Evolutionary conservation across 2,329 filamentous ascomycete genomes (phyloP).

Genomic region (Cryphonectria carpinicola): DNA sequence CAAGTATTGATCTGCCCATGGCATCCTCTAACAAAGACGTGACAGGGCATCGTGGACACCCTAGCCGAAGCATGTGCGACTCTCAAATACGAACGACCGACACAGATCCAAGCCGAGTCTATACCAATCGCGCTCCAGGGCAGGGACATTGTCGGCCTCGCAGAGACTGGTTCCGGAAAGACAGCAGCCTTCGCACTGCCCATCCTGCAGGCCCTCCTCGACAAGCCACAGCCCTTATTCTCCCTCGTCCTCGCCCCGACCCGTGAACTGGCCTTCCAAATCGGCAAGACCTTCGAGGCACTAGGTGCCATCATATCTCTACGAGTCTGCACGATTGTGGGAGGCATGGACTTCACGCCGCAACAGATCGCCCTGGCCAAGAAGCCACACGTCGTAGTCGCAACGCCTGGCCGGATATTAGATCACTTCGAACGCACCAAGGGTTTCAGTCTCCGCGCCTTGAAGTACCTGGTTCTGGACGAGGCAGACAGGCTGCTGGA

Average conservation of each 20-base stretch:
- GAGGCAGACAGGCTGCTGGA: constrained; percentile 92
- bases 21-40: neutral
- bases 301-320: constrained; percentile 88
- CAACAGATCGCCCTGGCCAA: constrained; percentile 93
- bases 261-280: constrained; percentile 90
- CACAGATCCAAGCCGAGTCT: constrained; percentile 83
- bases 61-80: constrained; percentile 86
- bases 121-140: constrained; percentile 80
- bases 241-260: constrained; percentile 92
- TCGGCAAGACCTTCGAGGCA: constrained; percentile 84
- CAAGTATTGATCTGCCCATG: neutral
- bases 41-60: constrained; percentile 79
- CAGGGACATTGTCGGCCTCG: constrained; percentile 86
- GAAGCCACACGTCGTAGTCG: constrained; percentile 92
- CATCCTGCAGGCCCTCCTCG: constrained; percentile 87
- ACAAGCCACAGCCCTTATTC: constrained; percentile 83
- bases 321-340: constrained; percentile 82
- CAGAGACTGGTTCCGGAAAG: constrained; percentile 95
- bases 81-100: constrained; percentile 83
- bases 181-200: constrained; percentile 94
- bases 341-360: constrained; percentile 93
- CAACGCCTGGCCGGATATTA: constrained; percentile 84
- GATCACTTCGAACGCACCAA: constrained; percentile 98
- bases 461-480: constrained; percentile 93
- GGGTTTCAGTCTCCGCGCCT: constrained; percentile 80